phyloP scores from a whole-genome alignment of 768 basidiomycete genomes.

The Dentipellis fragilis region DNA sequence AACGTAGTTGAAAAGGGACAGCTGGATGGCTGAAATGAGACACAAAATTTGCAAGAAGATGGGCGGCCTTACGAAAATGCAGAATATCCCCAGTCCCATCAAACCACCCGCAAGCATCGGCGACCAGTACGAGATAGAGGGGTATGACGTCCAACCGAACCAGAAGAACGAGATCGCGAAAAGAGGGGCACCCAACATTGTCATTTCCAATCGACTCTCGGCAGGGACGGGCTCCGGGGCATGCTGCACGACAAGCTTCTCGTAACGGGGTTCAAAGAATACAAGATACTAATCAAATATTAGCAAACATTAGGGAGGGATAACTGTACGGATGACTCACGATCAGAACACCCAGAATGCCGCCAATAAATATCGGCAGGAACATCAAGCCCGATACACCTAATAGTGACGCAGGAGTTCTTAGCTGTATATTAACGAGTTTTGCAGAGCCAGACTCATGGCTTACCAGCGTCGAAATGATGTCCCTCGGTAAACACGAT shows the following conservation, averaged over 20 bases:
- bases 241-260: conserved; percentile 28
- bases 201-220: conserved; percentile 43
- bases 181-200: conserved; percentile 40
- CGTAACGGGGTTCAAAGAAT: conserved; percentile 47
- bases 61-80: conserved; percentile 35
- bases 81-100: conserved; percentile 41
- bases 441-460: not conserved
- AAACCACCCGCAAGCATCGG: conserved; percentile 40
- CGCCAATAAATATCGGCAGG: conserved; percentile 20
- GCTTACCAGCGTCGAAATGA: conserved; percentile 15
- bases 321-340: not conserved
- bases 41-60: not conserved
- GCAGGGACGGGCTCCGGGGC: conserved; percentile 48
- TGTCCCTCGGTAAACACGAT: conserved; percentile 17
- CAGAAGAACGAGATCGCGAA: conserved; percentile 51
- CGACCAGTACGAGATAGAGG: conserved; percentile 40
- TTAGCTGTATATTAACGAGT: not conserved
- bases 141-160: conserved; percentile 59
- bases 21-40: conserved; percentile 19
- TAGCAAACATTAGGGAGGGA: not conserved
- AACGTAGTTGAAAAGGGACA: conserved; percentile 48
- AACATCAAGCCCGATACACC: conserved; percentile 18
- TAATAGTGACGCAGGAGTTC: not conserved
- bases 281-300: conserved; percentile 28
- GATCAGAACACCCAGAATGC: conserved; percentile 13